Evolutionary conservation across 2,329 filamentous ascomycete species (phyloP).

Genomic region (Sporothrix protearum): DNA sequence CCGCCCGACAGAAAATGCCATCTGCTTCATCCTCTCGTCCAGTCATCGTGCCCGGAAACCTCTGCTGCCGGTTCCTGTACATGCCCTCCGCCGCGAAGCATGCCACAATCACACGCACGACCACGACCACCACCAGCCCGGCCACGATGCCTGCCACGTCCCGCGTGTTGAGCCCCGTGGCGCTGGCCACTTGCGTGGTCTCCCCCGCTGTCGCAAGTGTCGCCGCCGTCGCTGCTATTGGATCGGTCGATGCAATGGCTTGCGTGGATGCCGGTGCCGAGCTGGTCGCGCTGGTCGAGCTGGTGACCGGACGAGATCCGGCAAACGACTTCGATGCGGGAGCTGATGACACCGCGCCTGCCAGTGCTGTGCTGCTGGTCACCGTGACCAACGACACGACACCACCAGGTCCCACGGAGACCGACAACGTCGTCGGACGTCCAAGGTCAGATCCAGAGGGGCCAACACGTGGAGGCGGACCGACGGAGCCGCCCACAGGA

Average conservation of each 20-base stretch:
- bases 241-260: not conserved
- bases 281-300: not conserved
- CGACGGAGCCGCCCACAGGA: not conserved
- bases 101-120: slow-evolving; percentile 18
- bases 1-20: not conserved
- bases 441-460: not conserved
- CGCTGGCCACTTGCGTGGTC: not conserved
- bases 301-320: not conserved
- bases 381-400: not conserved
- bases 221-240: not conserved
- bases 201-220: slow-evolving; percentile 3
- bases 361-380: not conserved
- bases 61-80: slow-evolving; percentile 27
- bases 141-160: slow-evolving; percentile 23
- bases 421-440: not conserved
- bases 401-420: not conserved
- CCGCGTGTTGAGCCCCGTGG: slow-evolving; percentile 19
- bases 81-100: slow-evolving; percentile 22
- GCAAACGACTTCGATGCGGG: not conserved
- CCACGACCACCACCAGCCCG: slow-evolving; percentile 18
- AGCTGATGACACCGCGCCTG: not conserved
- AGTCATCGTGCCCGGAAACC: not conserved
- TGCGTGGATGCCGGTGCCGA: not conserved
- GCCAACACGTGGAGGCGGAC: not conserved
- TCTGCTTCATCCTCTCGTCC: not conserved